phyloP scores from a whole-genome alignment of 2,329 filamentous ascomycete species.

The Sarocladium strictum region DNA sequence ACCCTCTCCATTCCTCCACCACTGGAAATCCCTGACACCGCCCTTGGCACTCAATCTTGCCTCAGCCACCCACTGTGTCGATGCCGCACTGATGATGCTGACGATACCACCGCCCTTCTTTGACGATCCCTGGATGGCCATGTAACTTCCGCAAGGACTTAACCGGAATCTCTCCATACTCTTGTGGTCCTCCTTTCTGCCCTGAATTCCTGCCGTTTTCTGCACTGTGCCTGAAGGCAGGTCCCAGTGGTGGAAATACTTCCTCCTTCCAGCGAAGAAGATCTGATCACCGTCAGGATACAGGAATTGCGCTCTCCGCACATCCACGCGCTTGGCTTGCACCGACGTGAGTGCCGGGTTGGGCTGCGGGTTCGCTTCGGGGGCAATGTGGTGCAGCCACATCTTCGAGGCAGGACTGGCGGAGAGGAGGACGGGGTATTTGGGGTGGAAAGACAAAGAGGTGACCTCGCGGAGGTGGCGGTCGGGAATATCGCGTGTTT shows the following conservation, averaged over 20 bases:
- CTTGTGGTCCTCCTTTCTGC: constrained; percentile 75
- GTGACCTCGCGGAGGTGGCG: constrained; percentile 73
- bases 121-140: constrained; percentile 74
- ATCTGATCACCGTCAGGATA: constrained; percentile 68
- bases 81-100: constrained; percentile 74
- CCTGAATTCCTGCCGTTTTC: constrained; percentile 70
- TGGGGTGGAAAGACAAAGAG: constrained; percentile 83
- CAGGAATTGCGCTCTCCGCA: constrained; percentile 78
- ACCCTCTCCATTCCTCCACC: constrained; percentile 83
- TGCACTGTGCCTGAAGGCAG: constrained; percentile 74
- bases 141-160: constrained; percentile 78
- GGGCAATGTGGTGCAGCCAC: constrained; percentile 83
- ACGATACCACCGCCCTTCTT: constrained; percentile 83
- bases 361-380: constrained; percentile 65
- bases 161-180: constrained; percentile 88
- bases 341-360: constrained; percentile 89
- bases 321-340: constrained; percentile 76
- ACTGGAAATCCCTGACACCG: constrained; percentile 84
- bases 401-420: constrained; percentile 81
- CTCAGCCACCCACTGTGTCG: constrained; percentile 82
- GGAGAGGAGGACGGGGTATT: constrained; percentile 82
- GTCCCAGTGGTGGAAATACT: constrained; percentile 94
- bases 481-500: constrained; percentile 78
- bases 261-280: constrained; percentile 80
- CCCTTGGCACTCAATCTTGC: constrained; percentile 75